Percentiles rank a stretch among this genome's conserved stretches.
Conservation (phyloP, 116 monocot species). For the Zostera marina region DNA sequence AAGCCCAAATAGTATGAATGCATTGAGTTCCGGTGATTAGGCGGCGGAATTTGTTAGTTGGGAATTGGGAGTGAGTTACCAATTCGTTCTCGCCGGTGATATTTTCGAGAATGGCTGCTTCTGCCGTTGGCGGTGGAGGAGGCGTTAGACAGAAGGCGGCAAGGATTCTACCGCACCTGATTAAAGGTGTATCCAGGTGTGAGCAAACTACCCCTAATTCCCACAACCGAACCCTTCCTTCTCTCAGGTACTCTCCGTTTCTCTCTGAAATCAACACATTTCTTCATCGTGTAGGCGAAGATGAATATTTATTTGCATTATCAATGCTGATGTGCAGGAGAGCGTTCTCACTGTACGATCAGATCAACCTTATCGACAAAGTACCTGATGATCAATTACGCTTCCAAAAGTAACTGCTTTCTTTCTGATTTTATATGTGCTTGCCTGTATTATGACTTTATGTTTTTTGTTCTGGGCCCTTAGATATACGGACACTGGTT, state of each 20-base stretch:
- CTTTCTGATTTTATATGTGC: not conserved
- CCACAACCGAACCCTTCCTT: slow-evolving; percentile 4
- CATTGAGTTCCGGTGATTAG: too few relatives aligned
- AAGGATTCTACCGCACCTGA: slow-evolving; percentile 2
- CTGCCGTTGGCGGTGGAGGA: slow-evolving; percentile 3
- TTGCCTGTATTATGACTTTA: not conserved
- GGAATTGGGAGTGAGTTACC: not conserved
- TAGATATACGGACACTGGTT: slow-evolving; percentile 85
- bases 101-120: slow-evolving; percentile 1
- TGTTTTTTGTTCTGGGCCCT: not conserved
- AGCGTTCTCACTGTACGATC: slow-evolving; percentile 87
- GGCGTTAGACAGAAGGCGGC: slow-evolving; percentile 1
- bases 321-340: slow-evolving; percentile 28
- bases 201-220: not conserved
- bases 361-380: slow-evolving; percentile 93
- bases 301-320: not conserved
- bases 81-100: not conserved
- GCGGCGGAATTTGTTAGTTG: too few relatives aligned
- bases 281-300: not conserved
- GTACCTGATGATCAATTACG: slow-evolving; percentile 83
- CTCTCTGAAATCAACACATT: too few relatives aligned
- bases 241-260: slow-evolving; percentile 3
- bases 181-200: not conserved
- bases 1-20: too few relatives aligned
- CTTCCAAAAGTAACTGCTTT: slow-evolving; percentile 40